Base-by-base conservation (phyloP, 176 grass and related monocot species). In the Zoysia pacifica region DNA sequence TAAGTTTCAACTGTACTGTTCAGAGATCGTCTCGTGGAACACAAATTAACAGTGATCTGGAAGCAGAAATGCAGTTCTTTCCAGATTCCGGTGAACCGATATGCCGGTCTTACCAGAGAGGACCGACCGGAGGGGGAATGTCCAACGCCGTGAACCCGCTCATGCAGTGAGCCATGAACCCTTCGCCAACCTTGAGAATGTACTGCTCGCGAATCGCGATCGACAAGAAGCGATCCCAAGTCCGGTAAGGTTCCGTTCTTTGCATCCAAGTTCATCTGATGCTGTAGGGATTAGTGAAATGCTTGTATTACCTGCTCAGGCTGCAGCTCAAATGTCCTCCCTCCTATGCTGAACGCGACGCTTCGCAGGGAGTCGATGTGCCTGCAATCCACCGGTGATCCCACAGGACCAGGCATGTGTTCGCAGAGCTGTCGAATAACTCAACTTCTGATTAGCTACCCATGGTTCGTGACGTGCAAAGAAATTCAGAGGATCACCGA, bases 101-200 rank as follows among this genome's bases (percentile, higher is more conserved):
- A 64, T 62, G 6, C 65, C 4, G 1, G 38, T 54, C 49, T 75
- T 88, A 93, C 91, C 91, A 93, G 37, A 90, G 85, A 58, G 91
- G 91, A 36, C 91, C 91, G 46, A 81, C 6, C 20, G 91, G 91
- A 80, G 86, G 86, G 13, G 66, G 77, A 11, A 93, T 38, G 65
- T 90, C 91, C 70, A 93, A 75, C 16, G 82, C 82, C 12, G 79
- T 86, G 75, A 93, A 93, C 65, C 91, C 88, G 58, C 91, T 93
- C 2, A 93, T 86, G 83, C 91, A 93, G 4, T 85, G 87, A 14
- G 87, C 74, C 67, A 47, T 6, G 37, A 70, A 79, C 6, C 91
- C 91, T 12, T 90, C 75, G 7, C 91, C 82, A 76, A 90, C 39
- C 79, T 88, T 90, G 46, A 93, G 85, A 60, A 93, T 83, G 60